These are phyloP conservation scores for carrot (Daucus carota) DNA, from an alignment of 129 eudicot genomes.

Conservation along the genomic window DNA sequence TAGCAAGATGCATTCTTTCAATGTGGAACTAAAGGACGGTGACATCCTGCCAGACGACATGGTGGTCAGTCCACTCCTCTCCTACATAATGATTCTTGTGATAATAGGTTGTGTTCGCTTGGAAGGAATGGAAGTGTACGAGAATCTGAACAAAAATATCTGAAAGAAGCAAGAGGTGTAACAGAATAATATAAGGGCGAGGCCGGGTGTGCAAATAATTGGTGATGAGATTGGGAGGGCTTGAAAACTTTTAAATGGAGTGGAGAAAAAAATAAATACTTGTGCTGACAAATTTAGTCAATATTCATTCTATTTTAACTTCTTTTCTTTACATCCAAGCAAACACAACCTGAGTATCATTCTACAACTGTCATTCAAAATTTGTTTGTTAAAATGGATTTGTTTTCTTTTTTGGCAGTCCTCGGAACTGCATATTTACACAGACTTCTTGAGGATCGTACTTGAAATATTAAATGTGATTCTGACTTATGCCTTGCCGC, in stretches of 20 bases:
- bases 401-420: slow-evolving; percentile 38
- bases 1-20: slow-evolving; percentile 46
- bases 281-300: neutral
- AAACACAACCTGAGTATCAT: neutral
- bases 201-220: neutral
- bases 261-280: neutral
- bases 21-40: slow-evolving; percentile 52
- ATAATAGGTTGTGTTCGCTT: slow-evolving; percentile 1
- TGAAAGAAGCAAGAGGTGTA: neutral
- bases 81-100: neutral
- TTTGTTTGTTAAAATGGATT: slow-evolving; percentile 4
- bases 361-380: neutral
- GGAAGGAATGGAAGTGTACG: neutral
- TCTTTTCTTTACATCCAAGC: neutral
- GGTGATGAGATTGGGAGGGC: neutral
- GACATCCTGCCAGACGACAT: slow-evolving; percentile 62
- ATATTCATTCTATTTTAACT: neutral
- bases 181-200: neutral
- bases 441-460: slow-evolving; percentile 86
- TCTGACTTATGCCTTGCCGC: slow-evolving; percentile 78
- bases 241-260: neutral
- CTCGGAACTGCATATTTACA: slow-evolving; percentile 76
- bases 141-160: neutral
- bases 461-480: slow-evolving; percentile 85
- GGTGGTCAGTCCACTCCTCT: slow-evolving; percentile 30